Evolutionary conservation across 495 filamentous ascomycete species (phyloP).

Genomic region (Podospora conica): DNA sequence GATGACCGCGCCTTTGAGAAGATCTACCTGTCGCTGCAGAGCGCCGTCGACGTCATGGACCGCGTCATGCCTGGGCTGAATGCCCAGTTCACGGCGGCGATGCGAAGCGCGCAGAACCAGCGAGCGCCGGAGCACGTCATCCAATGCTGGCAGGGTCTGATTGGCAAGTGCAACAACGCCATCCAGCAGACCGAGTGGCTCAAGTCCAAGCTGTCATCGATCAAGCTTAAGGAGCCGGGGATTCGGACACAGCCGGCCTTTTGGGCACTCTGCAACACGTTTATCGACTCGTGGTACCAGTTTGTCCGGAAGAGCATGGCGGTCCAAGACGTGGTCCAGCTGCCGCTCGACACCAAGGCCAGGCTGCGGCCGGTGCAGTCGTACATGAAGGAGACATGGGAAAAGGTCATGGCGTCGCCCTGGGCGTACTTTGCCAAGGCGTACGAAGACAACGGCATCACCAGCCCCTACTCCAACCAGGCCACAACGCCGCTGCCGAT

Average conservation of each 20-base stretch:
- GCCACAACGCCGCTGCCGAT: conserved; percentile 41
- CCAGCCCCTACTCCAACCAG: conserved; percentile 32
- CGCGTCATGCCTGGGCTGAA: conserved; percentile 59
- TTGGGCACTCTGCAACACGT: conserved; percentile 74
- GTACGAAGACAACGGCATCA: conserved; percentile 9
- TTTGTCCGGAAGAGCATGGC: conserved; percentile 66
- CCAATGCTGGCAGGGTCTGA: conserved; percentile 62
- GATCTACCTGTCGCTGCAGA: conserved; percentile 66
- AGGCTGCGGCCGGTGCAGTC: conserved; percentile 71
- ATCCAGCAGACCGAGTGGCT: conserved; percentile 61
- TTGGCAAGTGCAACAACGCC: conserved; percentile 57
- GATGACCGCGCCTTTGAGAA: conserved; percentile 75
- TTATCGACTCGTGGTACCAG: conserved; percentile 69
- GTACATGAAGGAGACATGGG: conserved; percentile 66
- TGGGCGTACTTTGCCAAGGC: conserved; percentile 51
- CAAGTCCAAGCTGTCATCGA: conserved; percentile 62
- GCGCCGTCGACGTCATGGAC: conserved; percentile 60
- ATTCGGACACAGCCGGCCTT: conserved; percentile 70
- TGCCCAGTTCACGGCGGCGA: conserved; percentile 50
- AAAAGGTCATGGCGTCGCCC: conserved; percentile 67
- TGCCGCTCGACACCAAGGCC: conserved; percentile 61
- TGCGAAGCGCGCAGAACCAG: conserved; percentile 37
- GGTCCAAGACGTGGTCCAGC: conserved; percentile 50
- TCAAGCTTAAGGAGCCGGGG: conserved; percentile 77
- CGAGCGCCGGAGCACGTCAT: conserved; percentile 46